Percentiles rank a stretch among this genome's conserved stretches.
Evolutionary conservation across 2,329 filamentous ascomycete species (phyloP).

Genomic region (Sporothrix luriei): DNA sequence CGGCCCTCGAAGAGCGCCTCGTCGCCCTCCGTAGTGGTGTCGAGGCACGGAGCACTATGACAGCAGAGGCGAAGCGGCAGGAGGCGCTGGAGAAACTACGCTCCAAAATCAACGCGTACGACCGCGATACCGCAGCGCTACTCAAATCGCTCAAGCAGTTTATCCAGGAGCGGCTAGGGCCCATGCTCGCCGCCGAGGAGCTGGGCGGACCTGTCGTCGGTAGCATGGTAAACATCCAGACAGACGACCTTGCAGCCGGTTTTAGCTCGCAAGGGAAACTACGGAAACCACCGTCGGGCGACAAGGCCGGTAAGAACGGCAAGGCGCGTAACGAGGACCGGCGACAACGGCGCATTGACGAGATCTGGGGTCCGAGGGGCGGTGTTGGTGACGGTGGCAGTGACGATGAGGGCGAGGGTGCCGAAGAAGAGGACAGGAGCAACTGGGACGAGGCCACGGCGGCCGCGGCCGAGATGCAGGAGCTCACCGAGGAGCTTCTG

Average conservation of each 20-base stretch:
- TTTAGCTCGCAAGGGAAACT: constrained; percentile 63
- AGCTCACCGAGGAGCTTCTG: constrained; percentile 62
- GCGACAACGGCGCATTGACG: constrained; percentile 63
- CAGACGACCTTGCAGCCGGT: constrained; percentile 61
- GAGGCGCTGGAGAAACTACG: constrained; percentile 65
- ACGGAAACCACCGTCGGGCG: constrained; percentile 47
- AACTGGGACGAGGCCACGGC: constrained; percentile 53
- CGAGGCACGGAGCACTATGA: constrained; percentile 56
- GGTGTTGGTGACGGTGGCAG: background rate
- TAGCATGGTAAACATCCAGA: constrained; percentile 66
- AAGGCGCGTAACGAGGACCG: constrained; percentile 45
- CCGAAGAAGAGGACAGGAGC: constrained; percentile 32
- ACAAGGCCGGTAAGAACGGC: constrained; percentile 55
- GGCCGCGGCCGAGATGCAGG: constrained; percentile 60
- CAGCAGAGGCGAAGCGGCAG: constrained; percentile 62
- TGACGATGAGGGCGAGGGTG: background rate
- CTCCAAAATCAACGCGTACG: constrained; percentile 61
- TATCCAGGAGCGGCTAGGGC: constrained; percentile 68
- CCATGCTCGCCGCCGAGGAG: constrained; percentile 80
- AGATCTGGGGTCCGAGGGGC: constrained; percentile 58
- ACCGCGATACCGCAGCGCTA: constrained; percentile 62
- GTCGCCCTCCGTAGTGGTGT: constrained; percentile 60
- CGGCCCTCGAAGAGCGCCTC: constrained; percentile 60
- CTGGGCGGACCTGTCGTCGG: constrained; percentile 81
- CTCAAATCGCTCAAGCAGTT: constrained; percentile 69